phyloP scores from a whole-genome alignment of 306 rosid genomes.

The Rosa rugosa region DNA sequence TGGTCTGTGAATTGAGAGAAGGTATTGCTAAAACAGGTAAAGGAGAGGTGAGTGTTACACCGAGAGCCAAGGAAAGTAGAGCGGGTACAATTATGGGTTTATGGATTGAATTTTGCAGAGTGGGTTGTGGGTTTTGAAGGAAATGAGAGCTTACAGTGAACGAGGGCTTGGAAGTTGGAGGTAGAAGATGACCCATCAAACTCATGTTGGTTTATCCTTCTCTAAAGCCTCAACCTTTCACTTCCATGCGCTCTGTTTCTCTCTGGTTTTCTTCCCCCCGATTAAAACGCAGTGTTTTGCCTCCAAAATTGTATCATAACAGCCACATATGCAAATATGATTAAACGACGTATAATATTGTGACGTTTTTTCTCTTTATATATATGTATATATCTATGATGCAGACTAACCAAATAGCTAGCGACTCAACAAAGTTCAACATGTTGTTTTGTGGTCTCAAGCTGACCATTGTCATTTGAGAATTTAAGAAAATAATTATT shows the following conservation, averaged over 20 bases:
- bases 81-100: conserved; percentile 42
- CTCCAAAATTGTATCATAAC: not conserved
- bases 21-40: conserved; percentile 73
- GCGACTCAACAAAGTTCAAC: no score
- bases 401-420: no score
- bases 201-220: conserved; percentile 36
- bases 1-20: conserved; percentile 53
- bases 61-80: conserved; percentile 63
- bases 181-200: conserved; percentile 42
- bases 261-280: not conserved
- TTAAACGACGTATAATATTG: not conserved
- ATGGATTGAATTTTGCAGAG: conserved; percentile 23
- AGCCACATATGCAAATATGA: not conserved
- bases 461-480: no score
- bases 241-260: not conserved
- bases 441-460: no score
- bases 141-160: conserved; percentile 20
- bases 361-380: not conserved
- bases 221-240: not conserved
- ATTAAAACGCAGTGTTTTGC: conserved; percentile 16
- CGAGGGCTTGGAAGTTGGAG: conserved; percentile 29
- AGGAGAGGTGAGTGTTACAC: conserved; percentile 61
- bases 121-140: conserved; percentile 35
- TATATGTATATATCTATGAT: no score
- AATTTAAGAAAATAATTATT: no score